phyloP scores from a whole-genome alignment of 1,139 yeast genomes.

The Pichia norvegensis region DNA sequence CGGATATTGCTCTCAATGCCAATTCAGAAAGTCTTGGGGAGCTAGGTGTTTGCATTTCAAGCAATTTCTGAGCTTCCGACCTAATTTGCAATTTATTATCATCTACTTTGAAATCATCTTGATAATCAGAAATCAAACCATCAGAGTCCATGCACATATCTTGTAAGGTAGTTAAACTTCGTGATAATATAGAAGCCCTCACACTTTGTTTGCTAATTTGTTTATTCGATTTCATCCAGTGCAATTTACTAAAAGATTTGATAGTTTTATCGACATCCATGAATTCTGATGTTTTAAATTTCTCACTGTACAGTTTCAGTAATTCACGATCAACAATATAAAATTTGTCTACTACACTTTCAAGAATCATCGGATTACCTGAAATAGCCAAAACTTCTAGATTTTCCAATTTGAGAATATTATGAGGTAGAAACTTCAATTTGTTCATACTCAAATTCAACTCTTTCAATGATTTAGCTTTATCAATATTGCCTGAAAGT shows the following conservation, averaged over 20 bases:
- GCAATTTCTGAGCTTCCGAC: slow-evolving; percentile 6
- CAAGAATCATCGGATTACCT: slow-evolving; percentile 30
- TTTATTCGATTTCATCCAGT: slow-evolving; percentile 22
- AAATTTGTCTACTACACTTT: slow-evolving; percentile 6
- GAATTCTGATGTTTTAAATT: slow-evolving; percentile 1
- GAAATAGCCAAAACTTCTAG: slow-evolving; percentile 45
- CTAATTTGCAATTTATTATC: slow-evolving; percentile 3
- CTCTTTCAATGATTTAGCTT: slow-evolving; percentile 37
- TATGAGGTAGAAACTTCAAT: slow-evolving; percentile 46
- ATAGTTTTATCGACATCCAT: slow-evolving; percentile 15
- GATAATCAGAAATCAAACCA: slow-evolving; percentile 10
- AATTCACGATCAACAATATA: slow-evolving; percentile 11
- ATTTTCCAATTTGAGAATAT: slow-evolving; percentile 38
- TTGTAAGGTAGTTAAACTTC: slow-evolving; percentile 26
- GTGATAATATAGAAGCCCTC: slow-evolving; percentile 21
- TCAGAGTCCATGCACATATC: slow-evolving; percentile 15
- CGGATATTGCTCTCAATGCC: slow-evolving; percentile 37
- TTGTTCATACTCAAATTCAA: slow-evolving; percentile 47
- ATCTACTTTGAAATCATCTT: slow-evolving; percentile 13
- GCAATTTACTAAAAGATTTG: slow-evolving; percentile 22
- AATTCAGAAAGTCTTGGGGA: slow-evolving; percentile 38
- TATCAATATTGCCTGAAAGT: slow-evolving; percentile 47
- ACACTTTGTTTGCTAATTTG: slow-evolving; percentile 18
- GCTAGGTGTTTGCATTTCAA: slow-evolving; percentile 14
- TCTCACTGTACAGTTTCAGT: slow-evolving; percentile 6